Evolutionary conservation across 495 filamentous ascomycete species (phyloP), one percentile per base, ranked within the genome.

Genomic region (Penicillium manginii): DNA sequence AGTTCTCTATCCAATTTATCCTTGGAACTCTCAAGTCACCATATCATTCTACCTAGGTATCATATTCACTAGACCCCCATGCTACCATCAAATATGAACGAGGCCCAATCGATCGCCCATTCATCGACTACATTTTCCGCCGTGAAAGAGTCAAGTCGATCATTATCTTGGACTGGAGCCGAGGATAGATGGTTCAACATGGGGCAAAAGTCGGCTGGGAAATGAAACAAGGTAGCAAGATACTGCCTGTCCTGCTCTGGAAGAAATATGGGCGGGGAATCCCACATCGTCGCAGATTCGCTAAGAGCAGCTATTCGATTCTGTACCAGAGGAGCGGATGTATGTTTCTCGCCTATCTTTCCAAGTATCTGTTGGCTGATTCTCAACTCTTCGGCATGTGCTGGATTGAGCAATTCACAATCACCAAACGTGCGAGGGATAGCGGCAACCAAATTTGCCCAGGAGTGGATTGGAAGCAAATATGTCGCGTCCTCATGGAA

Each of bases 361-460:
- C 50, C 49, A 22, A 61, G 33, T 6, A 61, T 33, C 15, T 49
- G 50, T 11, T 53, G 43, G 32, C 48, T 43, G 31, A 57, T 57
- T 52, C n/a, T 40, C 22, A 22, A 19, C 33, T 61, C 59, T 8
- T 57, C 33, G 4, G 7, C 54, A 11, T 46, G 50, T 3, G 57
- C 15, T 9, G 50, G 42, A 14, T 59, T 50, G 2, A 61, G 18
- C 10, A 21, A 14, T 23, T 57, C 59, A 19, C 33, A 49, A 9
- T 57, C 55, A 21, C 49, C 45, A 49, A 61, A 59, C 2, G 57
- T 58, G 9, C 54, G 61, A n/a, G 64, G 61, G 4, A 67, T 40
- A 15, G 58, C 52, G 7, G 64, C 64, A 4, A 64, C 47, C 4
- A 64, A 33, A 32, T 42, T 53, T 43, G 56, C 49, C 52, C 55